A percentile compares a stretch with the other conserved stretches of the same genome.
Evolutionary conservation across 768 basidiomycete species (phyloP).

Genomic region (Leccinum imitatum): DNA sequence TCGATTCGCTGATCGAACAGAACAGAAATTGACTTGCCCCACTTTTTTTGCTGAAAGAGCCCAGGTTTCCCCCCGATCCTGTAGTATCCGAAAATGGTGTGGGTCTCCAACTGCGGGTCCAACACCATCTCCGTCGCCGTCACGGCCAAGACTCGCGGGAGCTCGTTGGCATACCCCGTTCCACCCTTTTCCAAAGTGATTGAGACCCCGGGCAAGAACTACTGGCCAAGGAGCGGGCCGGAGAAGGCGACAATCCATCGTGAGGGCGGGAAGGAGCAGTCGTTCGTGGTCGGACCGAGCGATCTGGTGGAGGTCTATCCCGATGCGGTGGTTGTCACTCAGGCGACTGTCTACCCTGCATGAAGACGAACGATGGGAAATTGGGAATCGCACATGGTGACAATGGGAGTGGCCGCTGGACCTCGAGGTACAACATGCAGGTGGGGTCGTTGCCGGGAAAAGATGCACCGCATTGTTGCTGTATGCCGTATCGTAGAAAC

Average conservation of each 20-base stretch:
- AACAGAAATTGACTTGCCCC: background rate
- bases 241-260: conserved; percentile 10
- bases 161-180: background rate
- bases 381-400: background rate
- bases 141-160: conserved; percentile 11
- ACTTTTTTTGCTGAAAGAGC: background rate
- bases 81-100: conserved; percentile 12
- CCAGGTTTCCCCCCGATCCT: background rate
- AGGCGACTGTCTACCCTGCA: conserved; percentile 3
- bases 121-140: conserved; percentile 1
- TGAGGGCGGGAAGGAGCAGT: conserved; percentile 9
- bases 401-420: background rate
- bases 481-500: background rate
- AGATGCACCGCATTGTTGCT: background rate
- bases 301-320: conserved; percentile 14
- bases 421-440: background rate
- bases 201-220: conserved; percentile 4
- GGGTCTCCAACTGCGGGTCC: conserved; percentile 14
- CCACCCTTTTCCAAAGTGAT: background rate
- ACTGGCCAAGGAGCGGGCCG: conserved; percentile 9
- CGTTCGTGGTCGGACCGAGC: conserved; percentile 12
- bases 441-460: background rate
- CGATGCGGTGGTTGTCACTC: conserved; percentile 11
- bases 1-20: background rate
- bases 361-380: background rate